Evolutionary conservation across 78 protist genomes (phyloP).

Genomic region (slime mould (Dictyostelium discoideum)): DNA sequence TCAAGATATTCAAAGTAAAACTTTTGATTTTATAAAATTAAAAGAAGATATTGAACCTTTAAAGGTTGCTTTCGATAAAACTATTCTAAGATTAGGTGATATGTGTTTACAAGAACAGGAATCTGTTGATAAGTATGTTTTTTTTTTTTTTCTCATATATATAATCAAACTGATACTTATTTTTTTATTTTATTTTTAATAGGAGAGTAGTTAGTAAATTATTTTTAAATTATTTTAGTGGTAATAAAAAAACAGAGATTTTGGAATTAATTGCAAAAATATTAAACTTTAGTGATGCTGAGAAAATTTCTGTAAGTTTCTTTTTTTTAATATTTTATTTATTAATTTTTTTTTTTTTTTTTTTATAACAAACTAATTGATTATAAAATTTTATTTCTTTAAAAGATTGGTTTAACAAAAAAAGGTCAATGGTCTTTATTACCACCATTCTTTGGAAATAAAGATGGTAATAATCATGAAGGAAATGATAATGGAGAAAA

Average conservation of each 20-base stretch:
- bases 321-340: neutral
- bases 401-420: slow-evolving; percentile 68
- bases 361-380: neutral
- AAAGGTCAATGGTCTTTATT: slow-evolving; percentile 66
- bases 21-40: slow-evolving; percentile 25
- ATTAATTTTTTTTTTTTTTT: neutral
- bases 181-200: neutral
- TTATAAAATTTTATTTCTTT: neutral
- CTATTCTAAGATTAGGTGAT: slow-evolving; percentile 49
- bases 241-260: slow-evolving; percentile 23
- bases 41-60: slow-evolving; percentile 68
- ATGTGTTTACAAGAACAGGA: slow-evolving; percentile 77
- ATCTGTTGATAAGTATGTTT: slow-evolving; percentile 64
- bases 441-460: slow-evolving; percentile 59
- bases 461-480: neutral
- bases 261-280: slow-evolving; percentile 64
- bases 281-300: slow-evolving; percentile 50
- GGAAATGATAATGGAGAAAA: slow-evolving; percentile 35
- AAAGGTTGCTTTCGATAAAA: slow-evolving; percentile 65
- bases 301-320: slow-evolving; percentile 42
- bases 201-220: slow-evolving; percentile 73
- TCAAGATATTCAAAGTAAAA: neutral
- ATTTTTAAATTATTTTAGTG: slow-evolving; percentile 48
- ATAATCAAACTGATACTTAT: neutral
- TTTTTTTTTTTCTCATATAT: neutral